Conservation (phyloP, 2,329 filamentous ascomycete genomes). For the Talaromyces sp. region DNA sequence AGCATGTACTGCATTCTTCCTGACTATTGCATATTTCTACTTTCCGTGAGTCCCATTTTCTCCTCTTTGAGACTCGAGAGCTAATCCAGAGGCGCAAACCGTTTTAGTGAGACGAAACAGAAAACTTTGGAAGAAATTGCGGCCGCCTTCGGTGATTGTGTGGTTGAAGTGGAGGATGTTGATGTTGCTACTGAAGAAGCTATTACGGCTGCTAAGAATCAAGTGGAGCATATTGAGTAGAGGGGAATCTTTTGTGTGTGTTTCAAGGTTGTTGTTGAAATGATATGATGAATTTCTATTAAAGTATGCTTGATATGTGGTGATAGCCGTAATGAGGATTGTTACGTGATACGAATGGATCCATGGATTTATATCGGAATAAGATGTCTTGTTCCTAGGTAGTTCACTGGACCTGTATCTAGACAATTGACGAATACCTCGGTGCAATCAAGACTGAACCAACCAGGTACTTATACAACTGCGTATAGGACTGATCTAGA, state of each 20-base stretch:
- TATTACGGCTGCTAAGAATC: constrained; percentile 14
- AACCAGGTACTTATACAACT: too few species aligned
- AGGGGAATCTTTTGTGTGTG: background rate
- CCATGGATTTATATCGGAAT: too few species aligned
- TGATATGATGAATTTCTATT: background rate
- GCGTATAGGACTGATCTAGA: too few species aligned
- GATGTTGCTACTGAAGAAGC: constrained; percentile 16
- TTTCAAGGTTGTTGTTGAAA: too few species aligned
- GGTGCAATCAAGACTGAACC: too few species aligned
- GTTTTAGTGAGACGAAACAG: constrained; percentile 45
- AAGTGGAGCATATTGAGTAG: constrained; percentile 8
- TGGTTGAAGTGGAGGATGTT: constrained; percentile 27
- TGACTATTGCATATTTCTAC: constrained; percentile 50
- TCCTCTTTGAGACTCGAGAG: background rate
- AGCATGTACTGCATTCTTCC: constrained; percentile 48
- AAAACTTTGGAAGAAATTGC: constrained; percentile 49
- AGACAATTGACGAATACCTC: too few species aligned
- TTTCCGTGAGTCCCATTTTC: constrained; percentile 40
- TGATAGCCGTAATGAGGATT: background rate
- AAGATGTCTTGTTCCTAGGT: too few species aligned
- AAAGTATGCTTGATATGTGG: background rate
- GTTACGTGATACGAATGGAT: background rate
- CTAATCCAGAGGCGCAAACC: background rate
- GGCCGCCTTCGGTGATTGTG: constrained; percentile 45
- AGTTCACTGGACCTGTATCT: too few species aligned